Evolutionary conservation across 2,329 filamentous ascomycete species (phyloP), one percentile per base, ranked within the genome.

Genomic region (Exserohilum turcica): DNA sequence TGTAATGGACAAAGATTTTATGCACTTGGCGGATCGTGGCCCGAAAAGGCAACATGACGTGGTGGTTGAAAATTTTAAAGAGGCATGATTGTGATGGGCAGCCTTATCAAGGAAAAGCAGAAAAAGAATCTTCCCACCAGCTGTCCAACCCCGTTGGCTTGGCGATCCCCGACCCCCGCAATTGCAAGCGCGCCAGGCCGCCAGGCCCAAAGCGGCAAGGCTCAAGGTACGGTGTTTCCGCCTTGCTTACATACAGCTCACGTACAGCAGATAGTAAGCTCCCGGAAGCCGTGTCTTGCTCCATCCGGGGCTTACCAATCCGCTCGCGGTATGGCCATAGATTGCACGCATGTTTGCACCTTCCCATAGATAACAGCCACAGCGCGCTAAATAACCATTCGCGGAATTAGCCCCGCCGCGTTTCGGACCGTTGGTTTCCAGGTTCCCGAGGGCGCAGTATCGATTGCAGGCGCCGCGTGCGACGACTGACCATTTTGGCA

Each of bases 81-180:
- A 21, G 13, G 21, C 32, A 24, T 24, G 21, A 24, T 24, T n/a
- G n/a, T n/a, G n/a, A n/a, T 3, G 3, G 13, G 15, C 12, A 13
- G n/a, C 12, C 31, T 38, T 27, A 39, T 39, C 6, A 47, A 24
- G 21, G 7, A 24, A 24, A 24, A 39, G 33, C 6, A 47, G 7
- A 7, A 24, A 24, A 24, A 24, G 43, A 52, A 47, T 39, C 21
- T 52, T 52, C 43, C 35, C 43, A 37, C 39, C 37, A 16, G 13
- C 19, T 43, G 10, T 16, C 19, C 13, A 19, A 18, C 40, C 31
- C 32, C 44, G 4, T 35, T 16, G 38, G 13, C 29, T 56, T 54
- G 49, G 45, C 54, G 45, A 53, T 49, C 49, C 19, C 8, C 32
- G 31, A 56, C 60, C 56, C 59, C 59, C 56, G 59, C 57, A 62